Evolutionary conservation across 192 early-diverging fungal species (phyloP), one percentile per base, ranked within the genome.

Genomic region (Coemansia sp.): DNA sequence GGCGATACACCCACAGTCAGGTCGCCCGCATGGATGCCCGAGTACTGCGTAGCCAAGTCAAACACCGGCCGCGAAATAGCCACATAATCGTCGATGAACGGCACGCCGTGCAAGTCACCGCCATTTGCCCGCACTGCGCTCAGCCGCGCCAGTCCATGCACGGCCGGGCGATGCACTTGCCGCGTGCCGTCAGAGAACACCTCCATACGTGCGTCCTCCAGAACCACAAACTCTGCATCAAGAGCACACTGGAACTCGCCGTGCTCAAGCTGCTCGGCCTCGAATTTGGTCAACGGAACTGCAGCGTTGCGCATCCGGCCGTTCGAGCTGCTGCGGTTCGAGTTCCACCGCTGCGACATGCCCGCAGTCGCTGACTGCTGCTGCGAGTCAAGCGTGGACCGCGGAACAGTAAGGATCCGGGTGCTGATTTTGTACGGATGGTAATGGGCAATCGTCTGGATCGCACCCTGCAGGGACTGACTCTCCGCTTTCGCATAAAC

Each of bases 71-170:
- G 92, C 9, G 84, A 85, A 3, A 89, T 88, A 3, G 81, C 87
- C 55, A 99, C 92, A 67, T 99, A 98, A 72, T 99, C 97, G 70
- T 99, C 97, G 49, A 99, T 94, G 73, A 97, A 97, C 1, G 95
- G 94, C 18, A 90, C 74, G 16, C 88, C 87, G 38, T 88, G 85
- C 35, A 88, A 61, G 0, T 83, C 78, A 0, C 90, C 92, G 13
- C 85, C 87, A 20, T 85, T 74, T 0, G 94, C 95, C 3, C 95
- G 87, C 19, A 98, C 69, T 0, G 97, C 91, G 53, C 91, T 94
- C 16, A 99, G 93, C 10, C 97, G 85, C 1, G 95, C 97, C 39
- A 99, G 73, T 24, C 84, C 85, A 49, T 95, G 85, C 19, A 89
- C 84, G 45, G 88, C 86, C 6, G 97, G 95, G 6, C 92, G 84